A percentile compares a stretch with the other conserved stretches of the same genome.
Evolutionary conservation across 2,329 filamentous ascomycete species (phyloP).

Genomic region (Colletotrichum sp.): DNA sequence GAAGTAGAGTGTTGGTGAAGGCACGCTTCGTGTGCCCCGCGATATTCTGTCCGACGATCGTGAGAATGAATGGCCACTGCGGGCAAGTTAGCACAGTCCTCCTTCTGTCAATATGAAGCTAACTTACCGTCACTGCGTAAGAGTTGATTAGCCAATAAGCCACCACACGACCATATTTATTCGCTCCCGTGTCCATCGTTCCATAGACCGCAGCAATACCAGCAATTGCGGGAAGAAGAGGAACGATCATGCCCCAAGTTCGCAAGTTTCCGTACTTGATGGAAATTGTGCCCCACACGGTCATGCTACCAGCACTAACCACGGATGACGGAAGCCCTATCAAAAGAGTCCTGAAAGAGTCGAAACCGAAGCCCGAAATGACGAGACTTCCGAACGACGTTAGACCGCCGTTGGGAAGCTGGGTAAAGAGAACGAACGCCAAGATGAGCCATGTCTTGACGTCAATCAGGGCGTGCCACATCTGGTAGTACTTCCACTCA

Average conservation of each 20-base stretch:
- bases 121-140: background rate
- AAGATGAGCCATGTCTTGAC: slow-evolving; percentile 17
- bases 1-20: slow-evolving; percentile 21
- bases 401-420: slow-evolving; percentile 22
- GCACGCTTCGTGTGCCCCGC: slow-evolving; percentile 20
- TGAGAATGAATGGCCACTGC: background rate
- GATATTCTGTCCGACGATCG: background rate
- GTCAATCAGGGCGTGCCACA: slow-evolving; percentile 23
- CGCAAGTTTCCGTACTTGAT: slow-evolving; percentile 27
- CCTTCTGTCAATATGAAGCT: background rate
- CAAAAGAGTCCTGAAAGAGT: slow-evolving; percentile 24
- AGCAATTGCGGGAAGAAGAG: slow-evolving; percentile 26
- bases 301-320: slow-evolving; percentile 27
- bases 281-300: slow-evolving; percentile 27
- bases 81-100: background rate
- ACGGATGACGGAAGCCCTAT: slow-evolving; percentile 27
- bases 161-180: background rate
- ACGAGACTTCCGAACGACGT: slow-evolving; percentile 25
- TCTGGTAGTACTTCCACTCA: slow-evolving; percentile 26
- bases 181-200: background rate
- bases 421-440: slow-evolving; percentile 14
- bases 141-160: background rate
- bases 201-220: background rate
- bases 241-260: slow-evolving; percentile 30
- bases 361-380: slow-evolving; percentile 27